Conservation (phyloP, 164 flowering plant genomes). For the Tetracentron sinense region DNA sequence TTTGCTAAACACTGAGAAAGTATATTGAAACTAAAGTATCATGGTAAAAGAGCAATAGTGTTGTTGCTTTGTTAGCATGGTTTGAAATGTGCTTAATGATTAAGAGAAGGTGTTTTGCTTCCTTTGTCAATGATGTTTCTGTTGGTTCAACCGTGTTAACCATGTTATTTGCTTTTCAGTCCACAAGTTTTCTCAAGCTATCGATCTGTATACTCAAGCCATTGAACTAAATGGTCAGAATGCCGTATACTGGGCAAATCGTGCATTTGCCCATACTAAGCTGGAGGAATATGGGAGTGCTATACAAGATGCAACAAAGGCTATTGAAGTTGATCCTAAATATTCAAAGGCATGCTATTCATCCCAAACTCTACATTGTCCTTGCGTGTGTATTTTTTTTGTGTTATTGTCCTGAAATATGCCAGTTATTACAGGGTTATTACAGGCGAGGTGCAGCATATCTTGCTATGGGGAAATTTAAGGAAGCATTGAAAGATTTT, state of each 20-base stretch:
- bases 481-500: conserved; percentile 96
- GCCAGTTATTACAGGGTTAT: conserved; percentile 59
- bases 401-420: conserved; percentile 19
- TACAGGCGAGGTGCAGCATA: conserved; percentile 94
- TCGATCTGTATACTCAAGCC: conserved; percentile 81
- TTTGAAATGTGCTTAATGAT: too few relatives aligned
- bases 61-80: too few relatives aligned
- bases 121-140: not conserved
- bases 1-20: not conserved
- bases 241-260: conserved; percentile 96
- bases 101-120: not conserved
- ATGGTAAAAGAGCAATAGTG: not conserved
- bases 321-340: conserved; percentile 84
- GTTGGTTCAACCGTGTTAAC: not conserved
- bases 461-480: conserved; percentile 97
- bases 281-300: conserved; percentile 99
- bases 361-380: not conserved
- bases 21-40: not conserved
- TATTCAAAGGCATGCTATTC: conserved; percentile 72
- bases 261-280: conserved; percentile 90
- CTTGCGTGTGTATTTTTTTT: not conserved
- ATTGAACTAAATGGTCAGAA: conserved; percentile 63
- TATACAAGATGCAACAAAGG: conserved; percentile 84
- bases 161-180: conserved; percentile 37
- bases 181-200: conserved; percentile 73